A percentile compares a stretch with the other conserved stretches of the same genome.
Evolutionary conservation across 2,329 filamentous ascomycete species (phyloP).

Genomic region (Diaporthe citrichinensis): DNA sequence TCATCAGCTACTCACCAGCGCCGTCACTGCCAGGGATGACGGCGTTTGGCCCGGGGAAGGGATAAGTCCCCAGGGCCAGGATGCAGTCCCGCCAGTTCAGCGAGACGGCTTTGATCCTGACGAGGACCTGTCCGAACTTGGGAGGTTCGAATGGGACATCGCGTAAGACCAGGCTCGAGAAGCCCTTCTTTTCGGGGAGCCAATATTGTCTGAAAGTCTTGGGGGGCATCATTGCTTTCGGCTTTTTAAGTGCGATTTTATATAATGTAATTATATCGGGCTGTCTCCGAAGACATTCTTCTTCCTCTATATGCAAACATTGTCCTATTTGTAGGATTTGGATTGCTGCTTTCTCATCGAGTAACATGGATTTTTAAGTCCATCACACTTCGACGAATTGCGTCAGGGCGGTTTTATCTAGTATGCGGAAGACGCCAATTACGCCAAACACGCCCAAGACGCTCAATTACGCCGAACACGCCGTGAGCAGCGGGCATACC

Average conservation of each 20-base stretch:
- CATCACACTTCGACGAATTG: background rate
- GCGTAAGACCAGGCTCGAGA: background rate
- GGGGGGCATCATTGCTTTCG: background rate
- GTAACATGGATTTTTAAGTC: background rate
- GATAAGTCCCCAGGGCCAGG: constrained; percentile 64
- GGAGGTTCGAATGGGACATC: background rate
- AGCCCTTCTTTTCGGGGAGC: background rate
- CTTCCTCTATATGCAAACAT: background rate
- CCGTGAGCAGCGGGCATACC: background rate
- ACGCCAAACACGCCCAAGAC: background rate
- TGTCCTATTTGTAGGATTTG: background rate
- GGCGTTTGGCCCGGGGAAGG: constrained; percentile 58
- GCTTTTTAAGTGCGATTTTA: background rate
- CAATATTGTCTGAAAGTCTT: background rate
- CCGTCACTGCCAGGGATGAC: constrained; percentile 67
- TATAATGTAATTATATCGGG: background rate
- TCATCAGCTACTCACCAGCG: constrained; percentile 57
- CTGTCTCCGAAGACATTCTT: background rate
- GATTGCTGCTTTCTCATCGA: background rate
- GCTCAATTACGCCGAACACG: constrained; percentile 1
- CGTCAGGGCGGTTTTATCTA: background rate
- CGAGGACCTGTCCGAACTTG: constrained; percentile 68
- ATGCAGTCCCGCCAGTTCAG: constrained; percentile 69
- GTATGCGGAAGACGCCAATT: background rate
- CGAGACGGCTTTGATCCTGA: constrained; percentile 70